Conservation (phyloP, 495 filamentous ascomycete genomes). For the Trichodelitschia bisporula region DNA sequence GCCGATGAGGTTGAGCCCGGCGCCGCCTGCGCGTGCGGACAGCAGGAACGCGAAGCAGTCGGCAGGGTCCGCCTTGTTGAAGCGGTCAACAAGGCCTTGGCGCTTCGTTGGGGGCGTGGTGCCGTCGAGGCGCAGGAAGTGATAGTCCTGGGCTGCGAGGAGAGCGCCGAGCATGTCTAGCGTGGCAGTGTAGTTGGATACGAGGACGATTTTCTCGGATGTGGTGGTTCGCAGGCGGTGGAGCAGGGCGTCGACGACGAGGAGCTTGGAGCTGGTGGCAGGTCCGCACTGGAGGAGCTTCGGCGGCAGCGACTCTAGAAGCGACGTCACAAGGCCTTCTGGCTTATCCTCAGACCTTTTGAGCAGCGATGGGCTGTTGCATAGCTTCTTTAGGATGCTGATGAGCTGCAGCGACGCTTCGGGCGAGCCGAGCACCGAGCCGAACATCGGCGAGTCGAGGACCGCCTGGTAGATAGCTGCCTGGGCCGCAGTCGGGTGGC, state of each 20-base stretch:
- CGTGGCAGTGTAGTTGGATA: conserved; percentile 64
- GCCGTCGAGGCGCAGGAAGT: conserved; percentile 50
- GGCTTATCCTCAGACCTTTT: conserved; percentile 12
- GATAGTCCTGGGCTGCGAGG: conserved; percentile 34
- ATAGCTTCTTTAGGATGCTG: conserved; percentile 59
- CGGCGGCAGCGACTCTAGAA: conserved; percentile 33
- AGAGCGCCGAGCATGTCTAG: conserved; percentile 43
- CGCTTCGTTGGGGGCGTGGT: conserved; percentile 42
- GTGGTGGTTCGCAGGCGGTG: conserved; percentile 32
- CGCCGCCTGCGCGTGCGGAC: conserved; percentile 54
- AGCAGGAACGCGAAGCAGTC: conserved; percentile 51
- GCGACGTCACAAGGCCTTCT: conserved; percentile 15
- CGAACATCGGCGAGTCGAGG: conserved; percentile 43
- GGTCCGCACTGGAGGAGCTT: conserved; percentile 31
- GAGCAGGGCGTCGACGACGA: conserved; percentile 44
- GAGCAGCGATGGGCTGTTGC: conserved; percentile 52
- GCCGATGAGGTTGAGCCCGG: conserved; percentile 56
- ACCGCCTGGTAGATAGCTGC: conserved; percentile 42
- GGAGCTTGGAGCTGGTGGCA: conserved; percentile 42
- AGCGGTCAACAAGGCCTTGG: conserved; percentile 51
- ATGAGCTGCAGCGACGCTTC: conserved; percentile 46
- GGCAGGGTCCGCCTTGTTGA: conserved; percentile 35
- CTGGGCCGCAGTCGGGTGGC: conserved; percentile 44
- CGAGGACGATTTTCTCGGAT: conserved; percentile 51
- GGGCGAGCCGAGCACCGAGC: conserved; percentile 34